Percentiles rank a stretch among this genome's conserved stretches.
These are phyloP conservation scores for Lactarius sanguifluus DNA, from an alignment of 768 basidiomycete species.

Conservation along the genomic window DNA sequence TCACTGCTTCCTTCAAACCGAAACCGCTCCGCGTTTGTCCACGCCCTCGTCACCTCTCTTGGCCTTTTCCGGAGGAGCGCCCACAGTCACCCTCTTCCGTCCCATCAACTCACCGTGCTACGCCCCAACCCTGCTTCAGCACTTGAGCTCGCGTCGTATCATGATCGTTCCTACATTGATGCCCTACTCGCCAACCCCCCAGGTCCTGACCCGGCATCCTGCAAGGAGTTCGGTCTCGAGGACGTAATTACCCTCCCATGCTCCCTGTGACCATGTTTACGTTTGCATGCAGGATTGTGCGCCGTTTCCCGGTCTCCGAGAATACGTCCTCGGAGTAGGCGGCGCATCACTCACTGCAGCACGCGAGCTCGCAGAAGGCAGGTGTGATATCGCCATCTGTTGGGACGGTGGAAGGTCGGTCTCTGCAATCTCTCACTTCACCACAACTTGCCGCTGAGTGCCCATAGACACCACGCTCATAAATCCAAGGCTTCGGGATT, in stretches of 20 bases:
- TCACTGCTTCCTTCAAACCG: conserved; percentile 37
- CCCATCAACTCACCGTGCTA: conserved; percentile 12
- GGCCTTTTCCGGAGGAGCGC: conserved; percentile 24
- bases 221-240: conserved; percentile 54
- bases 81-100: background rate
- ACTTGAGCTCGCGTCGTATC: conserved; percentile 23
- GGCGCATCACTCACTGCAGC: conserved; percentile 79
- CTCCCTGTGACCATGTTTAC: background rate
- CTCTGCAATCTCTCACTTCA: conserved; percentile 18
- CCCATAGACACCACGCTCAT: conserved; percentile 74
- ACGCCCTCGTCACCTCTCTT: conserved; percentile 32
- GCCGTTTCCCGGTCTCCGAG: conserved; percentile 61
- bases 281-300: conserved; percentile 69
- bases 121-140: conserved; percentile 16
- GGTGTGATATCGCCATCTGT: conserved; percentile 65
- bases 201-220: conserved; percentile 26
- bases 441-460: conserved; percentile 5
- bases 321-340: conserved; percentile 70
- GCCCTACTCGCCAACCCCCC: conserved; percentile 15
- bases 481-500: conserved; percentile 81
- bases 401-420: conserved; percentile 94
- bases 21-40: conserved; percentile 34
- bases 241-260: conserved; percentile 43
- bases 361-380: conserved; percentile 49
- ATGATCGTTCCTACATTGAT: conserved; percentile 25